Evolutionary conservation across 2,329 filamentous ascomycete genomes (phyloP).

Genomic region (Penicillium paneum): DNA sequence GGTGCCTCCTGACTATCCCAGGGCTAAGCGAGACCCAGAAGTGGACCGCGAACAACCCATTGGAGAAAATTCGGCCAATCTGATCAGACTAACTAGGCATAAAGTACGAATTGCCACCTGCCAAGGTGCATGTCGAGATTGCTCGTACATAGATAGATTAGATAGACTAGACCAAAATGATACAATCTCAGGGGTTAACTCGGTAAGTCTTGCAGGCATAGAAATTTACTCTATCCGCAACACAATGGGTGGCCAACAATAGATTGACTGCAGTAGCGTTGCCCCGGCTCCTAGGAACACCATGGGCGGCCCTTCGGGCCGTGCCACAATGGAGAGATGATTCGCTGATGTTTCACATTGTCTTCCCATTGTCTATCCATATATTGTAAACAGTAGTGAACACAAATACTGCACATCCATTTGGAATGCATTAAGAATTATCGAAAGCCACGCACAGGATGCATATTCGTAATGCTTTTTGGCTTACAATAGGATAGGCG

Average conservation of each 20-base stretch:
- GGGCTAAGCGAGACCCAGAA: background rate
- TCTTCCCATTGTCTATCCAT: background rate
- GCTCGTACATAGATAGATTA: background rate
- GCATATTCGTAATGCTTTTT: background rate
- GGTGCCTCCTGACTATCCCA: slow-evolving; percentile 5
- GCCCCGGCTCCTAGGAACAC: slow-evolving; percentile 2
- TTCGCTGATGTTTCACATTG: slow-evolving; percentile 17
- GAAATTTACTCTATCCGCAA: background rate
- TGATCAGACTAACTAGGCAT: background rate
- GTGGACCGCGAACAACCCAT: slow-evolving; percentile 1
- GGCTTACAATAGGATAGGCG: background rate
- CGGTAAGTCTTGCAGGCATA: background rate
- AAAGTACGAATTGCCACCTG: slow-evolving; percentile 8
- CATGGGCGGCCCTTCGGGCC: slow-evolving; percentile 16
- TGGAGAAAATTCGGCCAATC: background rate
- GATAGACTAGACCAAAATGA: background rate
- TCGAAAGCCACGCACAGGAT: slow-evolving; percentile 7
- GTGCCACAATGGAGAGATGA: slow-evolving; percentile 18
- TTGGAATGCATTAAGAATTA: slow-evolving; percentile 4
- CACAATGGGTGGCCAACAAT: background rate
- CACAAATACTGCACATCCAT: background rate
- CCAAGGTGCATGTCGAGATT: slow-evolving; percentile 1
- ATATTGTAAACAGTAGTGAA: background rate
- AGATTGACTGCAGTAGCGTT: slow-evolving; percentile 13
- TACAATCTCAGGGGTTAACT: background rate